Conservation (phyloP, 768 basidiomycete species). For the Psilocybe sp. region DNA sequence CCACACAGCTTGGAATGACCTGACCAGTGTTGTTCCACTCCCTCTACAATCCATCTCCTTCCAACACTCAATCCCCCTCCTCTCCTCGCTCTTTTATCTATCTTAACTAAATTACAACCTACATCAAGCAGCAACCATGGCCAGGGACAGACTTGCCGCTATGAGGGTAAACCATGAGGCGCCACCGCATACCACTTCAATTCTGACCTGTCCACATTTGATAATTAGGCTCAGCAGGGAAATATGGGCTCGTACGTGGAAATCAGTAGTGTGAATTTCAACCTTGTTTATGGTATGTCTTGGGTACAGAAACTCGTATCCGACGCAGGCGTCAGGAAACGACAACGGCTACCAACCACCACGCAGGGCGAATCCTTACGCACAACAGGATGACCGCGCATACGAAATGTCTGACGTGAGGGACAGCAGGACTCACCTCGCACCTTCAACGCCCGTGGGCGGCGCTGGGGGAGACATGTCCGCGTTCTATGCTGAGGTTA, state of each 20-base stretch:
- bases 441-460: constrained; percentile 26
- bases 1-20: constrained; percentile 14
- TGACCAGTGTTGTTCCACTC: constrained; percentile 17
- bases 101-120: constrained; percentile 21
- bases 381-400: constrained; percentile 57
- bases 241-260: constrained; percentile 45
- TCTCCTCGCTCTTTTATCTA: constrained; percentile 17
- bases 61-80: constrained; percentile 11
- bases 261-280: background rate
- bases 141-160: constrained; percentile 88
- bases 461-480: constrained; percentile 58
- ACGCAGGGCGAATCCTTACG: constrained; percentile 61
- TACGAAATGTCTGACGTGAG: constrained; percentile 76
- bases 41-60: constrained; percentile 12
- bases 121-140: constrained; percentile 42
- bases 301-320: constrained; percentile 52
- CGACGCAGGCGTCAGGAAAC: constrained; percentile 59
- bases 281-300: background rate
- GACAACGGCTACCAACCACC: constrained; percentile 36
- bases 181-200: constrained; percentile 1
- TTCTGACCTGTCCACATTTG: background rate
- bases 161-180: constrained; percentile 53
- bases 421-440: constrained; percentile 52
- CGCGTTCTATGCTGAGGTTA: constrained; percentile 72
- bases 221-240: constrained; percentile 45